Evolutionary conservation across 345 rosid genomes (phyloP), one percentile per base, ranked within the genome.

Genomic region (Citrus reticulata): DNA sequence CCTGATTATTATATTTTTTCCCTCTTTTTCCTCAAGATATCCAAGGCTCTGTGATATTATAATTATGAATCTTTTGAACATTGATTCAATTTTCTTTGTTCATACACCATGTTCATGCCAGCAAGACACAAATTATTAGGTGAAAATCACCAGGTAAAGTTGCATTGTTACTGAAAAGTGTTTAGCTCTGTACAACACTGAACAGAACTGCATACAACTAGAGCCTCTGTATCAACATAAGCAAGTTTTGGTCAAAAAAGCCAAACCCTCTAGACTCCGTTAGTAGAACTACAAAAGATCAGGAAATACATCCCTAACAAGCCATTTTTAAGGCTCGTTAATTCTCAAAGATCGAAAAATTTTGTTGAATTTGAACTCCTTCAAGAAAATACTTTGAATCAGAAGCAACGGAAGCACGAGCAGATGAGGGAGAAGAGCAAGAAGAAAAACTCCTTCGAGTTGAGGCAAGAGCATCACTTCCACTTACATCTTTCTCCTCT

Each of bases 401-500:
- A 22, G 46, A 68, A 25, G 13, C 24, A 27, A 82, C 19, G 8
- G 84, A 59, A 17, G 90, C 14, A 59, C 82, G 68, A 11, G 78
- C 34, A 65, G 78, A 9, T 7, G 25, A 34, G 35, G 11, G 7
- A 7, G 77, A 2, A 13, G 81, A 32, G 30, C 71, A 2, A 25
- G 77, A 39, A 64, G 87, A 66, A 58, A 86, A 74, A 35, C 77
- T 81, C 82, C 19, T 84, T 13, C 74, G 77, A 74, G 87, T 69
- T 64, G 88, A 66, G 80, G 79, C 54, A 70, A 80, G 67, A 59
- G 86, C 80, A 54, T 83, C 88, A 70, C 70, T 54, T 35, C 72
- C 68, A 24, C 57, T 51, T 7, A 64, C 83, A 73, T 88, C 91
- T 84, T 89, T 93, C 51, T 92, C 99, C 80, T 95, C 98, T 79